Conservation (phyloP, 257 asterid species). For the Prunella vulgaris region DNA sequence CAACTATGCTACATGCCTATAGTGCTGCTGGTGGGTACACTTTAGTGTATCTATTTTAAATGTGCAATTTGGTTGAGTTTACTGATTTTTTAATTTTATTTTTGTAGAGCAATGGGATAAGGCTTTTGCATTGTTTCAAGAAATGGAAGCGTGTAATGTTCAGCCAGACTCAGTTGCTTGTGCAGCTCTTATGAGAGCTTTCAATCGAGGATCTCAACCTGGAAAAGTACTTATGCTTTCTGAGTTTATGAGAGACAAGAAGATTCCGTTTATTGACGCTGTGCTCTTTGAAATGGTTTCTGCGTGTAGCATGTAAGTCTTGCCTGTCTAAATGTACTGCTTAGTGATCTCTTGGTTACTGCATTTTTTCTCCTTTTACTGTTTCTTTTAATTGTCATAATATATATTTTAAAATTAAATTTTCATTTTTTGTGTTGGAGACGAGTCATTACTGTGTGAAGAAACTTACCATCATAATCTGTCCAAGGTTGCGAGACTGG, state of each 20-base stretch:
- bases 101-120: constrained; percentile 78
- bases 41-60: constrained; percentile 11
- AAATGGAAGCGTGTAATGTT: constrained; percentile 71
- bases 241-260: constrained; percentile 72
- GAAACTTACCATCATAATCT: constrained; percentile 7
- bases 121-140: constrained; percentile 70
- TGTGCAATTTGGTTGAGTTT: constrained; percentile 18
- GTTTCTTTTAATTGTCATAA: neutral
- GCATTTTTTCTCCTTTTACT: too few relatives aligned
- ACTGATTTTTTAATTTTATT: neutral
- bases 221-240: constrained; percentile 64
- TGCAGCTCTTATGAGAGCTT: constrained; percentile 89
- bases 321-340: neutral
- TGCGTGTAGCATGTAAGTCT: constrained; percentile 84
- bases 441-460: neutral
- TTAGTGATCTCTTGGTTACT: too few relatives aligned
- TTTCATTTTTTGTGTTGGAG: neutral
- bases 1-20: constrained; percentile 79
- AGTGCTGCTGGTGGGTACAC: constrained; percentile 61
- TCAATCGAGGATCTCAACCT: constrained; percentile 74
- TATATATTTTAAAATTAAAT: neutral
- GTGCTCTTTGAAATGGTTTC: constrained; percentile 77
- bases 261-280: constrained; percentile 60
- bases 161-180: constrained; percentile 90
- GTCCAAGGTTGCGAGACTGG: constrained; percentile 78